Evolutionary conservation across 495 filamentous ascomycete genomes (phyloP).

Genomic region (Copromyces sp.): DNA sequence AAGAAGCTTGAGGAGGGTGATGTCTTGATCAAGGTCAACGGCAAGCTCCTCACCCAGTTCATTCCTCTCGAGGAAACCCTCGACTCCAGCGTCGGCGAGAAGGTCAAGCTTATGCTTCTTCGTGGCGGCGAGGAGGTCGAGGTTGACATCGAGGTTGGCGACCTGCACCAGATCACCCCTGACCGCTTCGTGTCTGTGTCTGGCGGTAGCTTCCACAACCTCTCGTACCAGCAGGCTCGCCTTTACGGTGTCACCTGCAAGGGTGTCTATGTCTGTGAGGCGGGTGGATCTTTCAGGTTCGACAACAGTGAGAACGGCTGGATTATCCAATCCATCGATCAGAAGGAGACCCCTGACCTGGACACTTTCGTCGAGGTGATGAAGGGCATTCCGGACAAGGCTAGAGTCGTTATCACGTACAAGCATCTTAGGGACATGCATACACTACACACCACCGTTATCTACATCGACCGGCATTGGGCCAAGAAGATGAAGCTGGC

Average conservation of each 20-base stretch:
- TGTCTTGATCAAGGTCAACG: constrained; percentile 91
- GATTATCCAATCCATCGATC: constrained; percentile 81
- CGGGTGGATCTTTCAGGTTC: constrained; percentile 88
- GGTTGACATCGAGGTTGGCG: constrained; percentile 75
- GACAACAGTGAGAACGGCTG: constrained; percentile 85
- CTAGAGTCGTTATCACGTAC: constrained; percentile 86
- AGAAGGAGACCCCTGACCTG: constrained; percentile 78
- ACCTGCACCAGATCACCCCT: constrained; percentile 89
- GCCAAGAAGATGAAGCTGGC: constrained; percentile 86
- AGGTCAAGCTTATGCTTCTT: constrained; percentile 67
- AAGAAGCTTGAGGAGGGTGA: constrained; percentile 85
- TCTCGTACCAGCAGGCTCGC: constrained; percentile 93
- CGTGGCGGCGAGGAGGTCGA: constrained; percentile 82
- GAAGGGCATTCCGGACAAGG: constrained; percentile 78
- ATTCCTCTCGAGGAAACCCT: constrained; percentile 87
- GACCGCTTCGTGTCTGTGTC: constrained; percentile 91
- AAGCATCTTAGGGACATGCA: constrained; percentile 93
- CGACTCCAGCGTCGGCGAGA: constrained; percentile 72
- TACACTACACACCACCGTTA: constrained; percentile 83
- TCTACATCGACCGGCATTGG: constrained; percentile 94
- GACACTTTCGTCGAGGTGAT: constrained; percentile 87
- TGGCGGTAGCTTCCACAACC: constrained; percentile 85
- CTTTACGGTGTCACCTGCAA: constrained; percentile 85
- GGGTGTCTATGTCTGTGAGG: constrained; percentile 91
- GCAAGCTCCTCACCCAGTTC: constrained; percentile 88